Evolutionary conservation across 192 early-diverging fungal species (phyloP).

Genomic region (Rhizoclosmatium sp.): DNA sequence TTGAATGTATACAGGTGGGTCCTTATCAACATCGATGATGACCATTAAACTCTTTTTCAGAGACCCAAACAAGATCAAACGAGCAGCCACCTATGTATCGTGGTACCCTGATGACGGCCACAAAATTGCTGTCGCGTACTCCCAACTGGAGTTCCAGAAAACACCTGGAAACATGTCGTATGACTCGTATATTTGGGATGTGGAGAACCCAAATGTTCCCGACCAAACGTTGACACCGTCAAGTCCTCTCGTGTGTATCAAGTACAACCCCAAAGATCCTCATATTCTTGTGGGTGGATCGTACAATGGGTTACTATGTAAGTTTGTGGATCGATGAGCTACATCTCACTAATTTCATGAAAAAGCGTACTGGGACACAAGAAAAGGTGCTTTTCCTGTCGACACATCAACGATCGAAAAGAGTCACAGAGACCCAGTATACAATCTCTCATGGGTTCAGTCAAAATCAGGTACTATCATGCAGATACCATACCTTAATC

Average conservation of each 20-base stretch:
- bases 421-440: slow-evolving; percentile 67
- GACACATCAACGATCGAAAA: slow-evolving; percentile 66
- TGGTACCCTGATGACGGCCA: slow-evolving; percentile 73
- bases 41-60: slow-evolving; percentile 37
- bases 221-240: slow-evolving; percentile 64
- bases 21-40: neutral
- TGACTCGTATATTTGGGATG: slow-evolving; percentile 73
- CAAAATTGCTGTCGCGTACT: slow-evolving; percentile 69
- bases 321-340: neutral
- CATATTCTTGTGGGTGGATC: slow-evolving; percentile 69
- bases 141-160: slow-evolving; percentile 62
- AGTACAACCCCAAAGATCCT: slow-evolving; percentile 73
- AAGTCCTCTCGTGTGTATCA: slow-evolving; percentile 61
- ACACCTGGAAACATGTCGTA: slow-evolving; percentile 60
- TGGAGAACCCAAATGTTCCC: slow-evolving; percentile 69
- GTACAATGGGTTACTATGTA: slow-evolving; percentile 66
- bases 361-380: slow-evolving; percentile 66
- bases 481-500: neutral
- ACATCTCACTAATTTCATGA: neutral
- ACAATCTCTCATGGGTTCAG: slow-evolving; percentile 65
- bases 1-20: slow-evolving; percentile 65
- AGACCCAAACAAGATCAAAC: slow-evolving; percentile 61
- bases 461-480: slow-evolving; percentile 52
- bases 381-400: slow-evolving; percentile 66
- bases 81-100: slow-evolving; percentile 61